Conservation (phyloP, 345 rosid genomes). For the Hevea brasiliensis region DNA sequence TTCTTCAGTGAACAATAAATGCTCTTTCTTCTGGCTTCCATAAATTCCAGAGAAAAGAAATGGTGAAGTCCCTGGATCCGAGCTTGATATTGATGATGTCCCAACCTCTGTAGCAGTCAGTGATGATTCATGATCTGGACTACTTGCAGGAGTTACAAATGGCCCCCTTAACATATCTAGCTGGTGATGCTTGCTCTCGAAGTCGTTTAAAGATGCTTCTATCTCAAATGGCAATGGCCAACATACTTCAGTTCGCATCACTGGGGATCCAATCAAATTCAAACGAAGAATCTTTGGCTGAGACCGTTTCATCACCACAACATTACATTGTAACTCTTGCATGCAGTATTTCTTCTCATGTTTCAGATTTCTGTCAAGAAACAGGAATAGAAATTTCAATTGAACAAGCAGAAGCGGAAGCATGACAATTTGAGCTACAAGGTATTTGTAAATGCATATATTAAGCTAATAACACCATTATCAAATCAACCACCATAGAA, state of each 20-base stretch:
- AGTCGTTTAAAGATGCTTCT: conserved; percentile 41
- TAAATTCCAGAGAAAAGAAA: conserved; percentile 52
- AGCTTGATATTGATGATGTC: conserved; percentile 87
- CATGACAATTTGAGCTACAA: not conserved
- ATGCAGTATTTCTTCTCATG: conserved; percentile 77
- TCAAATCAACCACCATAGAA: not conserved
- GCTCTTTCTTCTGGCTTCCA: conserved; percentile 65
- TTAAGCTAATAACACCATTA: not conserved
- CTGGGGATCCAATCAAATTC: conserved; percentile 74
- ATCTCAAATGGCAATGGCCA: conserved; percentile 40
- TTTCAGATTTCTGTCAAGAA: conserved; percentile 61
- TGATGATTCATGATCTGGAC: conserved; percentile 93
- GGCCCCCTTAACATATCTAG: conserved; percentile 22
- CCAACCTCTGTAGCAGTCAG: conserved; percentile 85
- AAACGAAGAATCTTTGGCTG: conserved; percentile 86
- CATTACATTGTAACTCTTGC: conserved; percentile 93
- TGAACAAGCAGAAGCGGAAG: not conserved
- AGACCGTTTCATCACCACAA: conserved; percentile 87
- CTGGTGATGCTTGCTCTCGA: conserved; percentile 42
- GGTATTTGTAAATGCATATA: not conserved
- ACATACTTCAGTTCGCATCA: conserved; percentile 38
- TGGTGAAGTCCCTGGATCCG: conserved; percentile 89
- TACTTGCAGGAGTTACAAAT: conserved; percentile 80
- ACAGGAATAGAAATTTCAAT: conserved; percentile 14
- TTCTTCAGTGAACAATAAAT: conserved; percentile 55